Evolutionary conservation across 352 stramenopile genomes (phyloP).

Genomic region (Pythium grandisporangium): DNA sequence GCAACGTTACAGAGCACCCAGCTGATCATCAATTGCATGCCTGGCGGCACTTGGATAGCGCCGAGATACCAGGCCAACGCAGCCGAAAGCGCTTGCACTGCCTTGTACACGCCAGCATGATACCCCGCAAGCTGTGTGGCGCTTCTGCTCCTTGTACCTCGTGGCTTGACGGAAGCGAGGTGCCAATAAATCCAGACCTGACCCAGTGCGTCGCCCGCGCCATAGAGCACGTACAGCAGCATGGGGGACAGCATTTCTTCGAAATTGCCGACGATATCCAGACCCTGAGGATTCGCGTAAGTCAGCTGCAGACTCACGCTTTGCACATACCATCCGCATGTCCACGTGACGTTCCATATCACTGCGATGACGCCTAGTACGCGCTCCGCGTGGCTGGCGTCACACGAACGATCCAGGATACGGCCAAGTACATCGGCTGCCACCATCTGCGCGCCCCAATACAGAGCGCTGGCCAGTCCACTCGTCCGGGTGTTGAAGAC

Average conservation of each 20-base stretch:
- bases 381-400: neutral
- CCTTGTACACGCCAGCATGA: slow-evolving; percentile 65
- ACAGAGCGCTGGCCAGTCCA: slow-evolving; percentile 23
- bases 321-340: slow-evolving; percentile 17
- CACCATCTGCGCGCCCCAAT: slow-evolving; percentile 38
- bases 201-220: slow-evolving; percentile 61
- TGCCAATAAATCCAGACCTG: slow-evolving; percentile 81
- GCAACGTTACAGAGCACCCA: slow-evolving; percentile 19
- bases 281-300: slow-evolving; percentile 11
- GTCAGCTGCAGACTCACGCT: slow-evolving; percentile 6
- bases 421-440: slow-evolving; percentile 17
- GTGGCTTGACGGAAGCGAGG: slow-evolving; percentile 32
- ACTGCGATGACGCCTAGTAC: slow-evolving; percentile 11
- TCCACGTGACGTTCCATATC: slow-evolving; percentile 30
- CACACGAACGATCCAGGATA: slow-evolving; percentile 11
- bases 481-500: slow-evolving; percentile 33
- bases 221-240: slow-evolving; percentile 58
- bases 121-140: slow-evolving; percentile 25
- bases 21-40: slow-evolving; percentile 23
- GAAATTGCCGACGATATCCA: slow-evolving; percentile 15
- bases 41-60: slow-evolving; percentile 9
- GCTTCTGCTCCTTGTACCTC: no score
- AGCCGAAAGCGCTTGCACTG: slow-evolving; percentile 31
- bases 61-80: slow-evolving; percentile 30
- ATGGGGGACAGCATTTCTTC: slow-evolving; percentile 16